Evolutionary conservation across 140 eudicot species (phyloP).

Genomic region (Erigeron philadelphicus): DNA sequence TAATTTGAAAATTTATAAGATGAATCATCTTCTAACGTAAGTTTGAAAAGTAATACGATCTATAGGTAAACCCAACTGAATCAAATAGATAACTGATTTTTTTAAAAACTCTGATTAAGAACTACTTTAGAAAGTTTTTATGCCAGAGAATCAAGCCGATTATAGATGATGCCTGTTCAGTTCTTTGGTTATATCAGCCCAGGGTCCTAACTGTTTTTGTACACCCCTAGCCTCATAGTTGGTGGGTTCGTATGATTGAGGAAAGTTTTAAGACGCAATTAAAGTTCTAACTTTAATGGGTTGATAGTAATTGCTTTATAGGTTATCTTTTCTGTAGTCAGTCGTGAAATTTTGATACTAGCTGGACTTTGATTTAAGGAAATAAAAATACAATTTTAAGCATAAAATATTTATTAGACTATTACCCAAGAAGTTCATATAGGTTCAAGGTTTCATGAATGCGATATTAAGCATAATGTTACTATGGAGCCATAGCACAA

Average conservation of each 20-base stretch:
- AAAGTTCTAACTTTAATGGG: slow-evolving; percentile 6
- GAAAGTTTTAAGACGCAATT: slow-evolving; percentile 8
- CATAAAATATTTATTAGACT: not conserved
- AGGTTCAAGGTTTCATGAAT: slow-evolving; percentile 7
- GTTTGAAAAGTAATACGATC: not conserved
- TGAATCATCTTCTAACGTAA: not conserved
- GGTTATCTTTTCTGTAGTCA: not conserved
- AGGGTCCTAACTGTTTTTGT: not conserved
- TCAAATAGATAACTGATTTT: too few relatives aligned
- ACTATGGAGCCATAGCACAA: not conserved
- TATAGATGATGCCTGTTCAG: not conserved
- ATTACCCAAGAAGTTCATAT: not conserved
- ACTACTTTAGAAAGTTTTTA: not conserved
- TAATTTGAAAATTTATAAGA: not conserved
- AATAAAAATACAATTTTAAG: not conserved
- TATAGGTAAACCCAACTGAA: not conserved
- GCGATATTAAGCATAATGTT: slow-evolving; percentile 6
- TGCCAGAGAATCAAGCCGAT: not conserved
- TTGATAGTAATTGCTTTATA: not conserved
- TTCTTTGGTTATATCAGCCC: not conserved
- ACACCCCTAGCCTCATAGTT: not conserved
- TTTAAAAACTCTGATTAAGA: not conserved
- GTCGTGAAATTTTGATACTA: not conserved
- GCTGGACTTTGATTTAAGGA: not conserved
- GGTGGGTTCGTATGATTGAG: not conserved